phyloP scores from a whole-genome alignment of 257 asterid species.

The Solanum bulbocastanum region DNA sequence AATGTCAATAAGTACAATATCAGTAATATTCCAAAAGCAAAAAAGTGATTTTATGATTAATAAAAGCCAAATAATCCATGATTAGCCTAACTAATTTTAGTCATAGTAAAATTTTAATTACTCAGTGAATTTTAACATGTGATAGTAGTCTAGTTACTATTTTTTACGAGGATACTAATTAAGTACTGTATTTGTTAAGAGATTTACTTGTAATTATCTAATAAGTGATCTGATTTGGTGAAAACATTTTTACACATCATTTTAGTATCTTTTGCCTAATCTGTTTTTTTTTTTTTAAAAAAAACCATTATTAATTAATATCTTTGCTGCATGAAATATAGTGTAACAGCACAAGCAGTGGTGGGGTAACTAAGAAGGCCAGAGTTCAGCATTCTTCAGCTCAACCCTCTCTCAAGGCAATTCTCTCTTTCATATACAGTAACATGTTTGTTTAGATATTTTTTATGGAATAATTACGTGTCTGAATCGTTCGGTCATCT shows the following conservation, averaged over 20 bases:
- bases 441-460: background rate
- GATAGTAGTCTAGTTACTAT: background rate
- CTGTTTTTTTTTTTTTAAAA: background rate
- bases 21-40: background rate
- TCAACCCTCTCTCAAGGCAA: slow-evolving; percentile 80
- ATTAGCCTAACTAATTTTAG: no score
- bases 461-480: background rate
- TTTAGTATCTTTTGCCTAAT: background rate
- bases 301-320: background rate
- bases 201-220: background rate
- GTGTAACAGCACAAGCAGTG: slow-evolving; percentile 58
- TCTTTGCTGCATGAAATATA: background rate
- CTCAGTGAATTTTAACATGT: background rate
- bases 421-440: background rate
- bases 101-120: background rate
- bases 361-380: slow-evolving; percentile 79
- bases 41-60: background rate
- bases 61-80: background rate
- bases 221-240: background rate
- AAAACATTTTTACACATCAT: background rate
- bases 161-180: background rate
- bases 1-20: background rate
- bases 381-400: slow-evolving; percentile 78
- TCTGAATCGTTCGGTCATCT: background rate
- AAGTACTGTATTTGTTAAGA: background rate